Conservation (phyloP, 495 filamentous ascomycete genomes). For the Tetracladium marchalianum region DNA sequence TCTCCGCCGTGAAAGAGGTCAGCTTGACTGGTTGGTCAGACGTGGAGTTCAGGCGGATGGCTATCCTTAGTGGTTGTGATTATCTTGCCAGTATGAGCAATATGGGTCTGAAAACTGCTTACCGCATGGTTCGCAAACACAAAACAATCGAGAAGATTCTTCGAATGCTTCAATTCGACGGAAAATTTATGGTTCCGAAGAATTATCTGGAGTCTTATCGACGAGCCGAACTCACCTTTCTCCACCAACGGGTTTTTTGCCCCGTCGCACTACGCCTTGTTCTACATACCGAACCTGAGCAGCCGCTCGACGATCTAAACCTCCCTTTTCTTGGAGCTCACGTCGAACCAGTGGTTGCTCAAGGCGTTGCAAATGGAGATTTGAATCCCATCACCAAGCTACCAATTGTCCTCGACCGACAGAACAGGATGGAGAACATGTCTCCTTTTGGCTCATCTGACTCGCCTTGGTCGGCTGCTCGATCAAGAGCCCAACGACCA, state of each 20-base stretch:
- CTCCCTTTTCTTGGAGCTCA: slow-evolving; percentile 72
- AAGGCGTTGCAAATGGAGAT: slow-evolving; percentile 72
- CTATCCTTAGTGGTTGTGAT: slow-evolving; percentile 96
- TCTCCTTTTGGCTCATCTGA: slow-evolving; percentile 14
- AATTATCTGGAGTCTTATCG: slow-evolving; percentile 70
- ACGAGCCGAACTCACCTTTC: slow-evolving; percentile 84
- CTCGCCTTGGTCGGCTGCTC: slow-evolving; percentile 12
- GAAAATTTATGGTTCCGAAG: slow-evolving; percentile 65
- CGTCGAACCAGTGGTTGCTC: slow-evolving; percentile 58
- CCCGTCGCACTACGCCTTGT: slow-evolving; percentile 60
- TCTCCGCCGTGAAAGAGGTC: slow-evolving; percentile 78
- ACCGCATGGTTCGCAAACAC: slow-evolving; percentile 81
- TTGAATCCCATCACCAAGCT: slow-evolving; percentile 84
- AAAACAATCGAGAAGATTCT: slow-evolving; percentile 78
- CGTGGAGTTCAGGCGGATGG: slow-evolving; percentile 85
- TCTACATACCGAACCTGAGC: slow-evolving; percentile 53
- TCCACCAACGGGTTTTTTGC: slow-evolving; percentile 91
- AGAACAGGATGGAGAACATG: slow-evolving; percentile 31
- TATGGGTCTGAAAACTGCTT: slow-evolving; percentile 88
- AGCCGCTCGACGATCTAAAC: slow-evolving; percentile 47
- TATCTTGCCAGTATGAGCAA: slow-evolving; percentile 76
- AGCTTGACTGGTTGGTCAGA: slow-evolving; percentile 89
- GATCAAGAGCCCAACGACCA: slow-evolving; percentile 17
- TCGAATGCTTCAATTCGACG: slow-evolving; percentile 75
- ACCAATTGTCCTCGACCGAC: slow-evolving; percentile 39